Evolutionary conservation across 176 grass and related monocot genomes (phyloP), one percentile per base, ranked within the genome.

Genomic region (Oryza meridionalis): DNA sequence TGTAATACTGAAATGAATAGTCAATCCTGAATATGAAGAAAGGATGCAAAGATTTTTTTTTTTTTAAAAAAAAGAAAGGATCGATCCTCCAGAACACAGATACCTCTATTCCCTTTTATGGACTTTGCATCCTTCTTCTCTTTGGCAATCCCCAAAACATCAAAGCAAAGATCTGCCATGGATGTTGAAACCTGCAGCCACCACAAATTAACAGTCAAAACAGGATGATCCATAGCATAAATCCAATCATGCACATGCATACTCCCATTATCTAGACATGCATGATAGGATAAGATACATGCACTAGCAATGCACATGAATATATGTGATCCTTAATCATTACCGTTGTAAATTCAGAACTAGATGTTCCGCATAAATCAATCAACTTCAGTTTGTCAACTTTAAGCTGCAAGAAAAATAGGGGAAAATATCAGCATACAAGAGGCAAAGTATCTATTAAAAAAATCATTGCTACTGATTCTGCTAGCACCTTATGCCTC

Each of bases 91-190:
- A 77, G 12, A 19, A 44, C 12, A 22, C 8, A 75, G 9, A 55
- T 92, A 99, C 96, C 96, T 96, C 96, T 90, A 51, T 92, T 83
- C 67, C 96, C 96, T 88, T 99, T 96, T 26, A 99, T 74, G 21
- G 81, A 82, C n/a, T 92, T 96, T 43, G 93, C 67, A 90, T 99
- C 90, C 84, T 94, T 94, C 73, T 92, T 95, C 91, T 99, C 96
- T 62, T 99, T 99, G 49, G 91, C 85, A 73, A 92, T 87, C 44
- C 93, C 93, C 65, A 99, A 96, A 79, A 96, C 89, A 94, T 96
- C 96, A 79, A 95, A 96, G 76, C 96, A 96, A 21, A 99, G 96
- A 22, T 99, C 96, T 68, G 35, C 51, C 96, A 99, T 99, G 42
- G 96, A 99, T 82, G 89, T 99, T 79, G 91, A 99, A 87, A 96